Base-by-base conservation (phyloP, 345 rosid species). In the Brassica cretica region DNA sequence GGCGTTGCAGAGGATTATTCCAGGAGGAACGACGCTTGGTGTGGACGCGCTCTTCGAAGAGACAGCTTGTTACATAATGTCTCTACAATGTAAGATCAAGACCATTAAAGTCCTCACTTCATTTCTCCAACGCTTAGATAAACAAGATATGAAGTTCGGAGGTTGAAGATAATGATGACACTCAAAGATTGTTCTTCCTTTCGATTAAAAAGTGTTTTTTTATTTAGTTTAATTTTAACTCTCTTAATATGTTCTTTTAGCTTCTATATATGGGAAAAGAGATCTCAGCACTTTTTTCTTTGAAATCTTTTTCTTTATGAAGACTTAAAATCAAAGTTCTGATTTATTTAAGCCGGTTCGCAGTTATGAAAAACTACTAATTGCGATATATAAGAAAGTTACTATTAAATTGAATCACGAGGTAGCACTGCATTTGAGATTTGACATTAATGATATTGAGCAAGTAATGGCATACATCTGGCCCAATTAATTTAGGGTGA, bases 1-100 rank as follows among this genome's bases (percentile, higher is more conserved):
- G 74, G 88, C 89, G 68, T 80, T 91, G 86, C 93, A 89, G 86
- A 91, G 83, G 86, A 87, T 89, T 27, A 87, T 91, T 15, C 96
- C 96, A 0, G 96, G 93, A 32, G 93, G 93, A 3, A 87, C 82
- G n/a, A 69, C 77, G 12, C 85, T 91, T 15, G 90, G 86, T 5
- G 84, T 77, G 8, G 95, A 89, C 74, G 80, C 81, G 76, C 79
- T 91, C 70, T 89, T 88, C 59, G 89, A 91, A 83, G 90, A 89
- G 72, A 91, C 93, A 7, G 96, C 96, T 35, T 88, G 58, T 15
- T 91, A 91, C 78, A 91, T 91, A 9, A 67, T 86, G 83, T 77
- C 85, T 71, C 73, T 91, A 80, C 85, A 88, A 76, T 82, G 80
- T 75, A 93, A 89, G 69, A 82, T 91, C 69, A 86, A 81, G 78